Evolutionary conservation across 2,329 filamentous ascomycete genomes (phyloP).

Genomic region (Fusarium temperatum): DNA sequence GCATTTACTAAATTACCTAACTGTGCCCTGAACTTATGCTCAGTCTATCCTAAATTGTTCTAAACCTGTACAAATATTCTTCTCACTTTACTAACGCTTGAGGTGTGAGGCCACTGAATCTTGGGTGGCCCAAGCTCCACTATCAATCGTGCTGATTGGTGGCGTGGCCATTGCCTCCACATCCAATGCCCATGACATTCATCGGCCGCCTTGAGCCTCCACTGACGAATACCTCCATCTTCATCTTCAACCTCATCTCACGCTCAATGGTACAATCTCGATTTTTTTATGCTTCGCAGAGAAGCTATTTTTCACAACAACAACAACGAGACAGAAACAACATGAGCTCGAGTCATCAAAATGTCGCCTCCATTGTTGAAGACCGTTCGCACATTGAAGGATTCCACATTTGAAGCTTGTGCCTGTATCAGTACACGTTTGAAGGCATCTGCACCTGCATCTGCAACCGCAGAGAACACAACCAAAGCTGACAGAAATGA

Average conservation of each 20-base stretch:
- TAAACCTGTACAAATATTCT: neutral
- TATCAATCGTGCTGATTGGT: neutral
- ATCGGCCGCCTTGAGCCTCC: neutral
- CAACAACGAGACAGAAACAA: neutral
- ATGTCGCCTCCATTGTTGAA: constrained; percentile 16
- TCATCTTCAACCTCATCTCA: neutral
- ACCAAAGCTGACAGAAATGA: neutral
- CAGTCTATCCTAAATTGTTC: neutral
- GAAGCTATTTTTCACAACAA: neutral
- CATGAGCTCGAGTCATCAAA: constrained; percentile 8
- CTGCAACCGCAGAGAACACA: neutral
- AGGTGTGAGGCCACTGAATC: neutral
- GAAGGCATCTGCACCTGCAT: neutral
- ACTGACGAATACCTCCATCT: neutral
- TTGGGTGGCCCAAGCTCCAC: neutral
- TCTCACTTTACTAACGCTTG: neutral
- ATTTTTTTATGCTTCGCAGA: neutral
- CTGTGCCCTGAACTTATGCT: neutral
- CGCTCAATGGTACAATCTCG: neutral
- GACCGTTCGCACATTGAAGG: constrained; percentile 27
- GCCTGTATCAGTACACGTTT: constrained; percentile 17
- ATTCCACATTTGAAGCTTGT: constrained; percentile 31
- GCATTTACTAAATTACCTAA: neutral
- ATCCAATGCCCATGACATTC: neutral
- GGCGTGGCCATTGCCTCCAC: neutral